Conservation (phyloP, 768 basidiomycete genomes). For the Amanita muscaria region DNA sequence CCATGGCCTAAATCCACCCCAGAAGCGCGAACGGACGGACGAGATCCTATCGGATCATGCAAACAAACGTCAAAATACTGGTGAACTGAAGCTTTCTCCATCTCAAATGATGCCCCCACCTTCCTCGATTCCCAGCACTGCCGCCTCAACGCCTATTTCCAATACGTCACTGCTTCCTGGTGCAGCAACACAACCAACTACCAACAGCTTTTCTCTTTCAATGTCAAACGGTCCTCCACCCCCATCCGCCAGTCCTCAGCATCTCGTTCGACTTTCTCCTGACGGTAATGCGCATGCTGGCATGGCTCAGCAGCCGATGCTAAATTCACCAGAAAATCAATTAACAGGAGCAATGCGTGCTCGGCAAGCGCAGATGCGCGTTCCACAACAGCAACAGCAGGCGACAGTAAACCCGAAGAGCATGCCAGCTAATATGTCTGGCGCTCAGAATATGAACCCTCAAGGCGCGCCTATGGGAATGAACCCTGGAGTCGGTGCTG, state of each 20-base stretch:
- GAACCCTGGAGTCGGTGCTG: conserved; percentile 7
- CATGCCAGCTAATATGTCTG: conserved; percentile 27
- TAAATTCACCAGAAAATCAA: conserved; percentile 26
- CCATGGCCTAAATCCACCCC: conserved; percentile 12
- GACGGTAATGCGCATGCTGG: conserved; percentile 12
- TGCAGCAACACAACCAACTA: background rate
- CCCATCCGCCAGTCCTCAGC: conserved; percentile 4
- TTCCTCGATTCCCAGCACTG: conserved; percentile 24
- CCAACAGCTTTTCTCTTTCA: conserved; percentile 23
- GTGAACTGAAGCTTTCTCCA: conserved; percentile 41
- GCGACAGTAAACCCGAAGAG: conserved; percentile 25
- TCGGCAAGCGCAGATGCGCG: conserved; percentile 28
- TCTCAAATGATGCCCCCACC: conserved; percentile 35
- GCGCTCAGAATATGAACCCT: background rate
- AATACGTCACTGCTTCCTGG: background rate
- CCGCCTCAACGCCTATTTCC: conserved; percentile 9
- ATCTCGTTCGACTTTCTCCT: conserved; percentile 13
- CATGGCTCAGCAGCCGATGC: conserved; percentile 8
- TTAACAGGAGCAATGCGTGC: conserved; percentile 23
- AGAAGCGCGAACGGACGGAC: conserved; percentile 55
- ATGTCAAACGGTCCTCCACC: conserved; percentile 16
- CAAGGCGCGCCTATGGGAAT: conserved; percentile 1
- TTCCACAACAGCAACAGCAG: conserved; percentile 26
- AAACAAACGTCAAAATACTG: conserved; percentile 63
- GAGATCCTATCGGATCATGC: conserved; percentile 30